Conservation (phyloP, 768 basidiomycete genomes). For the Auricularia heimuer region DNA sequence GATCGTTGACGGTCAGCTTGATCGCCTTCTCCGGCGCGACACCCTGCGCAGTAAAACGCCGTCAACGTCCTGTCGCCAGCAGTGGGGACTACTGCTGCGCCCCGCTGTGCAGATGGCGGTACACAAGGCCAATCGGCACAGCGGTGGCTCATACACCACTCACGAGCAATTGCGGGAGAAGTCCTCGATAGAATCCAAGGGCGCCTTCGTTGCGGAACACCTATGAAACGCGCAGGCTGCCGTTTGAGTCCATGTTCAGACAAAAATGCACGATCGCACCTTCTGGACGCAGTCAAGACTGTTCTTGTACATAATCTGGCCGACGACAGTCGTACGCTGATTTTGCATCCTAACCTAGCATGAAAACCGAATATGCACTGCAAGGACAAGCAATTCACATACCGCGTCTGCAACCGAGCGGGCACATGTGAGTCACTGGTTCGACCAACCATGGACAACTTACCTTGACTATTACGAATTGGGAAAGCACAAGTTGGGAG, state of each 20-base stretch:
- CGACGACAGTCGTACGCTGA: constrained; percentile 92
- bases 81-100: no score
- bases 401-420: constrained; percentile 47
- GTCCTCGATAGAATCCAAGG: constrained; percentile 91
- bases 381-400: constrained; percentile 10
- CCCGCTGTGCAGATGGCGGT: no score
- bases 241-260: neutral
- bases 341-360: constrained; percentile 74
- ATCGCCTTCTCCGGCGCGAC: constrained; percentile 97
- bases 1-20: constrained; percentile 93
- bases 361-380: neutral
- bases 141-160: constrained; percentile 12
- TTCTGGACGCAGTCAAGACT: constrained; percentile 89
- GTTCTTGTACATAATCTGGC: constrained; percentile 94
- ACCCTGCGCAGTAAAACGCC: constrained; percentile 39
- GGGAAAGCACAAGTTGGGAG: constrained; percentile 8
- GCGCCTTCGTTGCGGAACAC: constrained; percentile 93
- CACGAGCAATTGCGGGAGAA: constrained; percentile 90
- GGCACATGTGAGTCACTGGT: constrained; percentile 2
- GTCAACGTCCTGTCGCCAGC: no score
- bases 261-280: neutral
- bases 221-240: neutral
- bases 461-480: constrained; percentile 55
- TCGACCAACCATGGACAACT: constrained; percentile 13
- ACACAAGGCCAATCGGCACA: neutral